phyloP scores from a whole-genome alignment of 1,139 yeast species.

The Blastobotrys illinoisensis region DNA sequence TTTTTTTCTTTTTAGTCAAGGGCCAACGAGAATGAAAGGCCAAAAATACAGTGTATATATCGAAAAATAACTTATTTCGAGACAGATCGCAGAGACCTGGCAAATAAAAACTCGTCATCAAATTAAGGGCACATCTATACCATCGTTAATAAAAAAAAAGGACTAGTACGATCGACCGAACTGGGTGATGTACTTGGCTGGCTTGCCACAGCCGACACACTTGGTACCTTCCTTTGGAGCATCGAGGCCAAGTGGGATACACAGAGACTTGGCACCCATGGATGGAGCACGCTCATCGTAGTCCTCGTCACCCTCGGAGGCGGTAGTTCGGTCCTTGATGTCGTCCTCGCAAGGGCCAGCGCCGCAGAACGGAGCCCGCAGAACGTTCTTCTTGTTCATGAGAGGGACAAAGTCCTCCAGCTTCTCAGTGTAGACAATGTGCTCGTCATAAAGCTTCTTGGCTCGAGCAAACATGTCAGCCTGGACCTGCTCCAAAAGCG shows the following conservation, averaged over 20 bases:
- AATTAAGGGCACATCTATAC: not conserved
- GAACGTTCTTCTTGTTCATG: constrained; percentile 83
- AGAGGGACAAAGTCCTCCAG: constrained; percentile 94
- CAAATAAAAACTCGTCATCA: not conserved
- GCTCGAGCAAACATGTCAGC: constrained; percentile 69
- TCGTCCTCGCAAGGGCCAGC: constrained; percentile 91
- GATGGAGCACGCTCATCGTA: constrained; percentile 95
- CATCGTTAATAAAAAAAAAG: not conserved
- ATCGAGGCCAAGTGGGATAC: constrained; percentile 72
- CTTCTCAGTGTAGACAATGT: constrained; percentile 71
- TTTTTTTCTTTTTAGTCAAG: too few species aligned
- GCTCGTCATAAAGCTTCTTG: constrained; percentile 73
- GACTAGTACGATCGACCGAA: constrained; percentile 87
- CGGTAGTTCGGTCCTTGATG: constrained; percentile 87
- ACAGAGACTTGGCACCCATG: constrained; percentile 98
- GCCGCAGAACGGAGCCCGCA: constrained; percentile 98
- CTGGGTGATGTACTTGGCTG: constrained; percentile 79
- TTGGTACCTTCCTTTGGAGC: constrained; percentile 77
- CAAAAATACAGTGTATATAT: too few species aligned
- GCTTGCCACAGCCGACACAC: constrained; percentile 73
- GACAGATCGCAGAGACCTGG: too few species aligned
- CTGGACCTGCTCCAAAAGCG: constrained; percentile 77
- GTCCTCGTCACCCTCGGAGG: constrained; percentile 76
- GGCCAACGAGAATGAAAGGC: too few species aligned
- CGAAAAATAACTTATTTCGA: too few species aligned